Conservation (phyloP, 371 early-diverging fungal species). For the Lichtheimia ornata region DNA sequence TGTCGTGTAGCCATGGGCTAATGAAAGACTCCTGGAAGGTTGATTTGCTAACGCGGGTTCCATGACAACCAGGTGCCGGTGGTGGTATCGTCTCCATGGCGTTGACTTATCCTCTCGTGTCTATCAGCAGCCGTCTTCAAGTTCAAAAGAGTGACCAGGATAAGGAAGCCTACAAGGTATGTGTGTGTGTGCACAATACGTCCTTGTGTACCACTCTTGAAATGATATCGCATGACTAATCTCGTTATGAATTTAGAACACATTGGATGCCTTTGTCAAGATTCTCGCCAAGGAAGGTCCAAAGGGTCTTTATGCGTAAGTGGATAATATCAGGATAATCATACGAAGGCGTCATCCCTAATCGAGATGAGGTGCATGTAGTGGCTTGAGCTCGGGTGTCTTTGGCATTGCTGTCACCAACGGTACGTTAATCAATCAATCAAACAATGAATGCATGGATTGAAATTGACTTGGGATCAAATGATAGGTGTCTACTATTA, state of each 20-base stretch:
- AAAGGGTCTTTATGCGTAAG: slow-evolving; percentile 87
- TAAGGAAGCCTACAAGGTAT: slow-evolving; percentile 68
- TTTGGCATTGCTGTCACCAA: slow-evolving; percentile 96
- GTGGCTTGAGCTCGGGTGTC: slow-evolving; percentile 93
- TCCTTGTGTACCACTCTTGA: not conserved
- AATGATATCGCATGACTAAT: slow-evolving; percentile 7
- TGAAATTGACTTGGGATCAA: not conserved
- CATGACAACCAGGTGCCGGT: slow-evolving; percentile 75
- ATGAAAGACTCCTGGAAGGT: not conserved
- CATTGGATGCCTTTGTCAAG: slow-evolving; percentile 79
- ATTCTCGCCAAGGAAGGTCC: slow-evolving; percentile 90
- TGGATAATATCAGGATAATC: not conserved
- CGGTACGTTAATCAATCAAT: slow-evolving; percentile 44
- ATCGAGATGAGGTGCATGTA: slow-evolving; percentile 24
- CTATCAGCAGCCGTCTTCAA: slow-evolving; percentile 87
- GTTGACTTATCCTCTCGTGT: slow-evolving; percentile 93
- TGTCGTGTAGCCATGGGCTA: not conserved
- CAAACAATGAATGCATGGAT: not conserved
- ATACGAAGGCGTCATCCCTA: not conserved
- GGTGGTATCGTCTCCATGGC: slow-evolving; percentile 95
- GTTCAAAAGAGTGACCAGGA: slow-evolving; percentile 74
- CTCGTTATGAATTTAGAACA: slow-evolving; percentile 44
- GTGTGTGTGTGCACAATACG: not conserved
- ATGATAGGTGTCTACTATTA: slow-evolving; percentile 84
- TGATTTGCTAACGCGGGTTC: not conserved